Evolutionary conservation across 352 stramenopile genomes (phyloP).

Genomic region (Hyaloperonospora arabidopsidis): DNA sequence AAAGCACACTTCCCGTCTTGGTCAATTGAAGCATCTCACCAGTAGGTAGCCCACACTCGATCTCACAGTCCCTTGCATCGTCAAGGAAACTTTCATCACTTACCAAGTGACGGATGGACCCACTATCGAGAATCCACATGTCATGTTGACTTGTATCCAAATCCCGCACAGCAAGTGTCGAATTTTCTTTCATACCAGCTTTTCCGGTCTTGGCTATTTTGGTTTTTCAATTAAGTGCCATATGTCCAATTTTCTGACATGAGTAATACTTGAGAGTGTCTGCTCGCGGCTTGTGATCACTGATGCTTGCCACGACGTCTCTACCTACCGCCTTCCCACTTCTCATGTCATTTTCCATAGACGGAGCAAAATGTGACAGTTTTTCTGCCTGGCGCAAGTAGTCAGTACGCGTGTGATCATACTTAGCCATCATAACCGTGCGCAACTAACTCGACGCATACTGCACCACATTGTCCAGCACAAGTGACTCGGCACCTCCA

Average conservation of each 20-base stretch:
- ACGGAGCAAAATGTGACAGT: not conserved
- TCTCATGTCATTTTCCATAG: not conserved
- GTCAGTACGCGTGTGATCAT: not conserved
- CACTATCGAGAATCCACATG: constrained; percentile 9
- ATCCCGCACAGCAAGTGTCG: not conserved
- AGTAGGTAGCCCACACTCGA: not conserved
- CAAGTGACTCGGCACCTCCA: not conserved
- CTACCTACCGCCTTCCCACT: no score
- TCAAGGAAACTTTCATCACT: constrained; percentile 3
- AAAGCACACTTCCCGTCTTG: not conserved
- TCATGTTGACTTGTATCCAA: not conserved
- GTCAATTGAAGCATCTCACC: not conserved
- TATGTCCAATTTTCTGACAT: no score
- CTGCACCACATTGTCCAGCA: not conserved
- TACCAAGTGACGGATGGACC: constrained; percentile 4
- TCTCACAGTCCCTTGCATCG: no score
- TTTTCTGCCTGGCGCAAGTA: not conserved
- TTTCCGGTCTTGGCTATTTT: no score
- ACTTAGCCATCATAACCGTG: not conserved
- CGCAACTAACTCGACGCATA: not conserved
- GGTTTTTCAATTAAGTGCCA: no score
- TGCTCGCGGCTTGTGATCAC: no score
- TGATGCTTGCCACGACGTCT: no score
- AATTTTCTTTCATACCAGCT: no score
- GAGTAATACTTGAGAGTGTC: no score